Conservation (phyloP, 2,329 filamentous ascomycete genomes). For the Bertia moriformis region DNA sequence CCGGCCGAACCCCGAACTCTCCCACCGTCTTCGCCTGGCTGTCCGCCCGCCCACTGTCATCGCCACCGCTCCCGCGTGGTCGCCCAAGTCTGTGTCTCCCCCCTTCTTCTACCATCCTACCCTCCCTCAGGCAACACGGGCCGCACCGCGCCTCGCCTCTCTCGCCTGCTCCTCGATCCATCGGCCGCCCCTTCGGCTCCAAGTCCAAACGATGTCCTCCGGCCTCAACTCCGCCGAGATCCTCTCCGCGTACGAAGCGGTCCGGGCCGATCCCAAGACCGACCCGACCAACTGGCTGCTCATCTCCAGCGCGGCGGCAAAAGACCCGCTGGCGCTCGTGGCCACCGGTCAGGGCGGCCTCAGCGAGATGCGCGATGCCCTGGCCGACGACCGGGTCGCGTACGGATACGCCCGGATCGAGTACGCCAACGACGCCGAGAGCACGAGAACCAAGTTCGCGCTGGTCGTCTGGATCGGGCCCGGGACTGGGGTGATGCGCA, state of each 20-base stretch:
- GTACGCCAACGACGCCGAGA: slow-evolving; percentile 60
- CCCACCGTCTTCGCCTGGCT: too few species aligned
- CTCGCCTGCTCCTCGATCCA: too few species aligned
- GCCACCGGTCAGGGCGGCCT: slow-evolving; percentile 46
- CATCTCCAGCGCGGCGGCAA: slow-evolving; percentile 39
- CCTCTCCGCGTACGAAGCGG: slow-evolving; percentile 48
- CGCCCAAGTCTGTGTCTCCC: too few species aligned
- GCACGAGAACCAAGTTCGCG: slow-evolving; percentile 52
- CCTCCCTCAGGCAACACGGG: too few species aligned
- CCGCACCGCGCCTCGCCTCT: too few species aligned
- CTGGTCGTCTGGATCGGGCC: slow-evolving; percentile 57
- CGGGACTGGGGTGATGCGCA: slow-evolving; percentile 52
- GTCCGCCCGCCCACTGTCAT: too few species aligned
- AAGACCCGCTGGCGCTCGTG: slow-evolving; percentile 38
- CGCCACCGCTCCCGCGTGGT: too few species aligned
- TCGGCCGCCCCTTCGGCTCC: too few species aligned
- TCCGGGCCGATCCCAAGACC: slow-evolving; percentile 55
- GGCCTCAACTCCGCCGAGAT: slow-evolving; percentile 43
- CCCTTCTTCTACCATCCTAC: too few species aligned
- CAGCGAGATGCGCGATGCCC: slow-evolving; percentile 22
- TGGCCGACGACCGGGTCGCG: slow-evolving; percentile 44
- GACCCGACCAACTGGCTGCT: slow-evolving; percentile 53
- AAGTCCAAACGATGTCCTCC: too few species aligned
- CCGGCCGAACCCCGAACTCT: too few species aligned
- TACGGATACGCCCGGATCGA: slow-evolving; percentile 54